These are phyloP conservation scores for Boechera stricta DNA, from an alignment of 345 rosid species.

Conservation along the genomic window DNA sequence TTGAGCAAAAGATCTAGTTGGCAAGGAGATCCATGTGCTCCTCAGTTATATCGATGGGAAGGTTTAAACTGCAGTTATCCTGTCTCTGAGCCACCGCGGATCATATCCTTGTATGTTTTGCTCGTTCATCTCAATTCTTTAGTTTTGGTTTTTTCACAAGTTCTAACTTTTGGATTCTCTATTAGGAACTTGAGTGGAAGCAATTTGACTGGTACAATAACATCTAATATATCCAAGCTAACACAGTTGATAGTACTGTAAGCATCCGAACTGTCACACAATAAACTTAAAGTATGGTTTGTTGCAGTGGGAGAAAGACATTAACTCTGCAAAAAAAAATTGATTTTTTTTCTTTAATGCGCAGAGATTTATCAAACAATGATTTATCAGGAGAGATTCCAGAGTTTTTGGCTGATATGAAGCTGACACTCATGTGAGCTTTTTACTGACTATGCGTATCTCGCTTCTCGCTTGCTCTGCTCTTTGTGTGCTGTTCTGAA, in stretches of 20 bases:
- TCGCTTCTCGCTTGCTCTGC: not conserved
- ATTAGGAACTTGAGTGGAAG: constrained; percentile 49
- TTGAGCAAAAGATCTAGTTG: constrained; percentile 42
- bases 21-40: constrained; percentile 64
- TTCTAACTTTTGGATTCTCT: not conserved
- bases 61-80: constrained; percentile 51
- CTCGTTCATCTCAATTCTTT: constrained; percentile 7
- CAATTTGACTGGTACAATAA: constrained; percentile 46
- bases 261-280: constrained; percentile 31
- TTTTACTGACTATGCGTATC: not conserved
- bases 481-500: constrained; percentile 13
- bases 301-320: not conserved
- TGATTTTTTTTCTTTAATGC: not conserved
- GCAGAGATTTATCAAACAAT: constrained; percentile 70
- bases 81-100: constrained; percentile 33
- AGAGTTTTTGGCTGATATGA: constrained; percentile 43
- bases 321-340: not conserved
- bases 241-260: constrained; percentile 48
- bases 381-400: constrained; percentile 59
- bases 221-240: constrained; percentile 45
- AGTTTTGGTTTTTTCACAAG: not conserved
- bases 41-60: constrained; percentile 43
- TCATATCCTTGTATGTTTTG: constrained; percentile 57
- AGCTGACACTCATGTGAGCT: constrained; percentile 58
- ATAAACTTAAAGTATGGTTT: not conserved